Percentiles rank a stretch among this genome's conserved stretches.
Conservation (phyloP, 148 eudicot genomes). For the Amaranthus hypochondriacus region DNA sequence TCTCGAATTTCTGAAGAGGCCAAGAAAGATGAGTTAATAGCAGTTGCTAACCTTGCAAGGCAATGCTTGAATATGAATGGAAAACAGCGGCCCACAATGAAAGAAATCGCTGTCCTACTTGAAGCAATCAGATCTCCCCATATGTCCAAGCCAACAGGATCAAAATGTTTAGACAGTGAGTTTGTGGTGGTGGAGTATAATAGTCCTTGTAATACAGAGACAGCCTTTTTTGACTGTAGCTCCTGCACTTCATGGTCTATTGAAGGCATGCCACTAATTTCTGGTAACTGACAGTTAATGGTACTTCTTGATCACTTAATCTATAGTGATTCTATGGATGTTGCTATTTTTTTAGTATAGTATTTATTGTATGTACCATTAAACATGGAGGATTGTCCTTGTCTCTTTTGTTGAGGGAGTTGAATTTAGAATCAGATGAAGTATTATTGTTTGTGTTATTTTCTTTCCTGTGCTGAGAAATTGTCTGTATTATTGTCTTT, state of each 20-base stretch:
- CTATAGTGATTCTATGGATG: no score
- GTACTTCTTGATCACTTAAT: not conserved
- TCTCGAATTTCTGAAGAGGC: constrained; percentile 20
- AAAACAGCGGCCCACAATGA: constrained; percentile 28
- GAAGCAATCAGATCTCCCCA: constrained; percentile 22
- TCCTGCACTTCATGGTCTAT: not conserved
- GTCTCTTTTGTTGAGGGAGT: no score
- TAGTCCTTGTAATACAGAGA: constrained; percentile 1
- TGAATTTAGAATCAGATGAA: no score
- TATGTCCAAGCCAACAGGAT: not conserved
- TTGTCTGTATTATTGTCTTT: no score
- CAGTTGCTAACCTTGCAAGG: constrained; percentile 23
- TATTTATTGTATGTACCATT: no score
- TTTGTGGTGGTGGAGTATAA: not conserved
- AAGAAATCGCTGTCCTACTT: constrained; percentile 14
- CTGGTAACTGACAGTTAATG: not conserved
- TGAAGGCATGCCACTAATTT: constrained; percentile 21
- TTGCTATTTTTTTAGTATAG: no score
- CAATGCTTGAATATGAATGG: constrained; percentile 23
- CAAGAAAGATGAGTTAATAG: constrained; percentile 23
- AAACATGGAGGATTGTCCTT: no score
- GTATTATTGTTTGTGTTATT: no score
- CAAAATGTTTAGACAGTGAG: not conserved
- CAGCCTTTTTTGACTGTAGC: not conserved
- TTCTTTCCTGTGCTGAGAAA: no score